Percentiles rank a stretch among this genome's conserved stretches.
These are phyloP conservation scores for Allium fistulosum DNA, from an alignment of 106 monocot species.

Conservation along the genomic window DNA sequence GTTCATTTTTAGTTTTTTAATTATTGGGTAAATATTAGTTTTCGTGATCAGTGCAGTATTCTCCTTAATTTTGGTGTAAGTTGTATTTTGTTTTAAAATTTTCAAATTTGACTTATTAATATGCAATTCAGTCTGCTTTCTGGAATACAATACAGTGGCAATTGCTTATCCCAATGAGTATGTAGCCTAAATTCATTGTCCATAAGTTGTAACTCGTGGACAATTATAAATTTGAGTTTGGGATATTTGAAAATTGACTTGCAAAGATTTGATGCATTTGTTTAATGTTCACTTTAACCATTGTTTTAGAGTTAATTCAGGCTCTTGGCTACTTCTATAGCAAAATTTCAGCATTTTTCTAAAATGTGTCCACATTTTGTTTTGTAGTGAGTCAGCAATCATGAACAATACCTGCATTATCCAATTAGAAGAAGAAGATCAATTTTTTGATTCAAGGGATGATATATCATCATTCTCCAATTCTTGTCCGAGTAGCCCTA, in stretches of 20 bases:
- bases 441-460: conserved; percentile 65
- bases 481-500: conserved; percentile 26
- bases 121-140: not conserved
- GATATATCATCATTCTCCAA: conserved; percentile 47
- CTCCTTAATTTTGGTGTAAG: not conserved
- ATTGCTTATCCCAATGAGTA: not conserved
- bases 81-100: not conserved
- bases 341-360: not conserved
- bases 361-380: conserved; percentile 7
- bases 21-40: not conserved
- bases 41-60: not conserved
- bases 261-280: not conserved
- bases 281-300: conserved; percentile 2
- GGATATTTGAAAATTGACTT: conserved; percentile 8
- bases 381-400: conserved; percentile 18
- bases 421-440: conserved; percentile 39
- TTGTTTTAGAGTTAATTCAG: conserved; percentile 2
- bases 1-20: conserved; percentile 1
- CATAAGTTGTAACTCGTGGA: not conserved
- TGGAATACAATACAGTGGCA: not conserved
- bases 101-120: not conserved
- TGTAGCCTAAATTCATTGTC: conserved; percentile 7
- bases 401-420: conserved; percentile 10
- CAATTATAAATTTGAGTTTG: conserved; percentile 1
- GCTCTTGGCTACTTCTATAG: not conserved